Evolutionary conservation across 805 yeast species (phyloP), one percentile per base, ranked within the genome.

Genomic region (Kurtzmaniella fragi): DNA sequence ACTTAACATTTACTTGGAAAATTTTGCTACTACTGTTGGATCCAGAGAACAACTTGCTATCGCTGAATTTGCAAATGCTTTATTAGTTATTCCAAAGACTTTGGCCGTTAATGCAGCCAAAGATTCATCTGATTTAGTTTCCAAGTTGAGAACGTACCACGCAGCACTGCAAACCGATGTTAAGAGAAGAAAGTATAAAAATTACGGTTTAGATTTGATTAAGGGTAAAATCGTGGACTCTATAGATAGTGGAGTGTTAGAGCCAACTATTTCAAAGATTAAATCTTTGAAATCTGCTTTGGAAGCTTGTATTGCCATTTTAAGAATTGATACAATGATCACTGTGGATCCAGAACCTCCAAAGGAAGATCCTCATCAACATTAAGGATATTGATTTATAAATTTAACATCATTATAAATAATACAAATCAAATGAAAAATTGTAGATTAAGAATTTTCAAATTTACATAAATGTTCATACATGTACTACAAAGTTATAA

Each of bases 241-340:
- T 62, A 71, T 82, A 35, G 67, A 73, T 38, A 74, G 79, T 44
- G 99, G 99, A 46, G 96, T 93, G 23, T 73, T 93, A 50, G 99
- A 93, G 64, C 99, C 99, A 39, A 85, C 97, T 13, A 74, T 93
- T 57, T 82, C 95, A 54, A 93, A 93, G 70, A 75, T 93, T 57
- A 90, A 89, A 64, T 82, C 96, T 9, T 77, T 95, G 60, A 90
- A 95, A 64, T 83, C 95, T 43, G 98, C 99, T 5, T 77, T 93
- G 50, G 99, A 93, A 71, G 99, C 99, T 2, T 93, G 99, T 67
- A 82, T 95, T 62, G 95, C 98, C 28, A 93, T 93, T 47, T 73
- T 95, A 54, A 82, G 99, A 73, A 93, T 93, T 56, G 99, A 93
- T 63, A 93, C 99, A 37, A 90, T 91, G 95, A 91, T 93, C 56